Evolutionary conservation across 495 filamentous ascomycete species (phyloP), one percentile per base, ranked within the genome.

Genomic region (Ramalina intermedia): DNA sequence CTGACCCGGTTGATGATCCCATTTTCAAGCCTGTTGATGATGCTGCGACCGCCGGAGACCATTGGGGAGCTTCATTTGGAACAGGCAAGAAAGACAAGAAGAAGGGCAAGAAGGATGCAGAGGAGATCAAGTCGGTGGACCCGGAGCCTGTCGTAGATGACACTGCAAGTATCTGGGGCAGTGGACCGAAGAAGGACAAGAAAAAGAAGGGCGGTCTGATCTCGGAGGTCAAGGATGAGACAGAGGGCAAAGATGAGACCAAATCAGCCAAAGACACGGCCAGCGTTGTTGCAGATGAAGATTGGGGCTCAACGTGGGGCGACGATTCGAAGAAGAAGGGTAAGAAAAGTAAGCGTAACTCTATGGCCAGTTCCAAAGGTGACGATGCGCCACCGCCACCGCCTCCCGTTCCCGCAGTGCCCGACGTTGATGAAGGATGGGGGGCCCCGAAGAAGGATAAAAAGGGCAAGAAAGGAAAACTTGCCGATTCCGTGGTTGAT

Each of bases 391-490:
- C 55, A 40, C 46, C 49, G 47, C 51, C 57, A 43, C 54, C 52
- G 43, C 55, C 54, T 41, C 53, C 54, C 33, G 47, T 40, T 13
- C 53, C 49, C 14, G 48, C 37, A 20, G 42, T 56, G 23, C 54
- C 55, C n/a, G 62, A 66, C 20, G 17, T 56, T 51, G 41, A 57
- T 64, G 56, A 58, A n/a, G 29, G 38, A 39, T 72, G 68, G 66
- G 63, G 61, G 33, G 48, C 62, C 14, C 67, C 65, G 62, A 60
- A 57, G 12, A 75, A 73, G 48, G 59, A 66, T 55, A 57, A 55
- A 59, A 56, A 59, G 33, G 49, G 51, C 26, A 62, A 57, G 45
- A 61, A 54, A 43, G 50, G 54, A 37, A 59, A 62, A 48, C 23
- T 46, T 26, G 38, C 47, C 21, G 57, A 56, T 21, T 42, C 44